A percentile compares a stretch with the other conserved stretches of the same genome.
These are phyloP conservation scores for Dendrothele bispora DNA, from an alignment of 768 basidiomycete genomes.

Conservation along the genomic window DNA sequence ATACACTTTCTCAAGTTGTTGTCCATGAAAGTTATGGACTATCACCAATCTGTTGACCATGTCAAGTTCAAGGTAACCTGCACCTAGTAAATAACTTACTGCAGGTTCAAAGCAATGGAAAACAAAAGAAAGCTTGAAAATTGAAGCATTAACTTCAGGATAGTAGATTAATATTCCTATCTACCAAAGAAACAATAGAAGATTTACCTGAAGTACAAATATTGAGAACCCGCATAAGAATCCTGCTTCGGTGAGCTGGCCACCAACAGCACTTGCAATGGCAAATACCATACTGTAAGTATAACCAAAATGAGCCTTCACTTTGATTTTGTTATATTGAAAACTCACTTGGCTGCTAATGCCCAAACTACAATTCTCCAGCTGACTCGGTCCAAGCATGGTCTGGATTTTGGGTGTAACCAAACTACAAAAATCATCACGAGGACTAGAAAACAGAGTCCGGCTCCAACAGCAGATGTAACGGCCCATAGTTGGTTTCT, in stretches of 20 bases:
- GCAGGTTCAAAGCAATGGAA: constrained; percentile 21
- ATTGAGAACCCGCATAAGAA: constrained; percentile 19
- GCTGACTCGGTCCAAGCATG: constrained; percentile 19
- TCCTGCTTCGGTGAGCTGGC: constrained; percentile 9
- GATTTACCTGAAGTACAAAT: constrained; percentile 18
- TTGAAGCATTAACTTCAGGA: constrained; percentile 16
- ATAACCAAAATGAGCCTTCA: background rate
- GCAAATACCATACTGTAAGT: constrained; percentile 17
- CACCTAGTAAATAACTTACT: no score
- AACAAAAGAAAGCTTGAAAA: constrained; percentile 21
- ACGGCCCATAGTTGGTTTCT: constrained; percentile 11
- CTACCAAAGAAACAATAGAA: background rate
- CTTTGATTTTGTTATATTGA: no score
- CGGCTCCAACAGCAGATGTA: constrained; percentile 14
- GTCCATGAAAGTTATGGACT: constrained; percentile 16
- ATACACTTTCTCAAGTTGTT: constrained; percentile 19
- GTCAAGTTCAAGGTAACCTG: background rate
- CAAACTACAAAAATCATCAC: constrained; percentile 13
- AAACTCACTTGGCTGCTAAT: constrained; percentile 18
- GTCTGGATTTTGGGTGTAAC: constrained; percentile 9
- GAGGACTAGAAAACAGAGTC: constrained; percentile 16
- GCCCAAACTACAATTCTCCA: constrained; percentile 19
- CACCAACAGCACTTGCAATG: constrained; percentile 18
- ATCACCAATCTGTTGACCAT: constrained; percentile 17
- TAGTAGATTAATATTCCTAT: no score